A percentile compares a stretch with the other conserved stretches of the same genome.
phyloP scores from a whole-genome alignment of 371 early-diverging fungal genomes.

The Blakeslea trispora region DNA sequence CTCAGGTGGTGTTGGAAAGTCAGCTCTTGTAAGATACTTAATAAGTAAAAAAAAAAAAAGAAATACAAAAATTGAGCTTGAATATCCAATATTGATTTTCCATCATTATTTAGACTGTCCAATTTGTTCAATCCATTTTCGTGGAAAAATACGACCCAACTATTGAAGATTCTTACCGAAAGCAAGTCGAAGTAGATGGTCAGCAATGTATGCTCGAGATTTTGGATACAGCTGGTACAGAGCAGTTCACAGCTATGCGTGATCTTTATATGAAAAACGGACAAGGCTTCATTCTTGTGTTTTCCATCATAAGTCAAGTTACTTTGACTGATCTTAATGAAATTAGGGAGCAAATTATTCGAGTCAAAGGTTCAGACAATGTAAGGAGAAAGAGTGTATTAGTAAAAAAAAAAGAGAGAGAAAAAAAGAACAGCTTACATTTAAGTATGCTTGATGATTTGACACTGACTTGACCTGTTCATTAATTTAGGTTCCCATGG shows the following conservation, averaged over 20 bases:
- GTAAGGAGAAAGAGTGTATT: constrained; percentile 51
- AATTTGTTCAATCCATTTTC: constrained; percentile 89
- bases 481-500: constrained; percentile 75
- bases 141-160: constrained; percentile 92
- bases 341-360: constrained; percentile 76
- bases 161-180: constrained; percentile 90
- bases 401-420: too few species aligned
- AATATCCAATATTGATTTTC: neutral
- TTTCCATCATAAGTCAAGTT: constrained; percentile 79
- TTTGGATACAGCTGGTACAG: constrained; percentile 86
- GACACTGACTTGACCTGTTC: too few species aligned
- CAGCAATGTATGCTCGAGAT: constrained; percentile 90
- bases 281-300: constrained; percentile 87
- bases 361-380: constrained; percentile 81
- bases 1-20: constrained; percentile 90
- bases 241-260: constrained; percentile 92
- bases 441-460: too few species aligned
- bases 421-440: too few species aligned
- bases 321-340: constrained; percentile 83
- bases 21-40: constrained; percentile 73
- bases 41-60: constrained; percentile 3
- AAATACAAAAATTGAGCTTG: neutral
- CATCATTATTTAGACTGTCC: constrained; percentile 69
- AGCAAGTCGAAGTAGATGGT: constrained; percentile 85
- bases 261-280: constrained; percentile 93